Conservation (phyloP, 129 eudicot species). For the Arctium lappa region DNA sequence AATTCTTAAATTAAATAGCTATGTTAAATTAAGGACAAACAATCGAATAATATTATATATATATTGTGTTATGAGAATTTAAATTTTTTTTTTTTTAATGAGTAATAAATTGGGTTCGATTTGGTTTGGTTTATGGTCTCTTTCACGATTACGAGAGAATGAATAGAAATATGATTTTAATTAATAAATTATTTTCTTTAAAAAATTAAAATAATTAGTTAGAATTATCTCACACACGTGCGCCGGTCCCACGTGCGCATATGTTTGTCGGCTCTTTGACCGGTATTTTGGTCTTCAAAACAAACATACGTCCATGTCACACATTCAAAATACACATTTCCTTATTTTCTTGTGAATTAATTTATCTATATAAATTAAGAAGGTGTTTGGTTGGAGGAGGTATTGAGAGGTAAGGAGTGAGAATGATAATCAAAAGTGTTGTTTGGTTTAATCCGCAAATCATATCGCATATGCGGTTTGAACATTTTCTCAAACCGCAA, state of each 20-base stretch:
- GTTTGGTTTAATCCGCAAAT: too few relatives aligned
- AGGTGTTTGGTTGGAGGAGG: too few relatives aligned
- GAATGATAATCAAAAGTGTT: too few relatives aligned
- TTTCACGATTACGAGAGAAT: conserved; percentile 11
- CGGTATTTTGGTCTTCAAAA: conserved; percentile 20
- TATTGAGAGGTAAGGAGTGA: too few relatives aligned
- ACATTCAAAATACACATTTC: too few relatives aligned
- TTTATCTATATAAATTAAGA: too few relatives aligned
- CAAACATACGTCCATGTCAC: conserved; percentile 48
- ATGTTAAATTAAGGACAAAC: not conserved
- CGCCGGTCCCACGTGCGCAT: conserved; percentile 63
- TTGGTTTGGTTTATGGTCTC: conserved; percentile 19
- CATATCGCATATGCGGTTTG: too few relatives aligned
- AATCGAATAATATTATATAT: not conserved
- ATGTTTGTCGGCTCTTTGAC: conserved; percentile 71
- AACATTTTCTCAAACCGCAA: too few relatives aligned
- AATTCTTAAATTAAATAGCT: not conserved
- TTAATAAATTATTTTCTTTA: not conserved
- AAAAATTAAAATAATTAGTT: not conserved
- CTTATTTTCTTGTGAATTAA: too few relatives aligned
- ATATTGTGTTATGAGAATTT: not conserved
- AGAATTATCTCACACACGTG: conserved; percentile 64
- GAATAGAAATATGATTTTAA: not conserved
- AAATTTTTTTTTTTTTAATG: too few relatives aligned
- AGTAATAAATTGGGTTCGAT: not conserved